A percentile compares a stretch with the other conserved stretches of the same genome.
phyloP scores from a whole-genome alignment of 2,329 filamentous ascomycete genomes.

The Venturia pyrina region DNA sequence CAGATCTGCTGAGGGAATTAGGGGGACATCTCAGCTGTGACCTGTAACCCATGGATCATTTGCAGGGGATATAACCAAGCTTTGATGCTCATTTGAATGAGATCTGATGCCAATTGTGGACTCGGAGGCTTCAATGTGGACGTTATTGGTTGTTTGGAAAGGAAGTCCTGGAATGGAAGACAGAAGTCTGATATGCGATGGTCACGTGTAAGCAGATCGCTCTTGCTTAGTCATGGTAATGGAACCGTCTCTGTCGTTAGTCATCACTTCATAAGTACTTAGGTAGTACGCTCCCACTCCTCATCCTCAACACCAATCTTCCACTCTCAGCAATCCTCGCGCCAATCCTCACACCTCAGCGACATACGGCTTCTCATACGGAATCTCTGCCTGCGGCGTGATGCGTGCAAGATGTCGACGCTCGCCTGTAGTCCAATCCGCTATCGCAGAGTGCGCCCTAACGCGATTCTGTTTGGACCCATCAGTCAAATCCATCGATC shows the following conservation, averaged over 20 bases:
- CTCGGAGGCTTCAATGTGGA: not conserved
- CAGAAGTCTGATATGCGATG: too few species aligned
- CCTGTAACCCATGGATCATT: too few species aligned
- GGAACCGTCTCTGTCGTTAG: too few species aligned
- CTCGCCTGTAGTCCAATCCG: conserved; percentile 73
- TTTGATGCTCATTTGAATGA: not conserved
- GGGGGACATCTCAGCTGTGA: not conserved
- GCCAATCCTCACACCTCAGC: not conserved
- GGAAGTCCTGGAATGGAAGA: not conserved
- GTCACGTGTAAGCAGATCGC: too few species aligned
- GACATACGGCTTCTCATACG: conserved; percentile 50
- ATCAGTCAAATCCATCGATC: not conserved
- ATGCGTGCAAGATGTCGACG: conserved; percentile 71
- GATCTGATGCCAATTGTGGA: not conserved
- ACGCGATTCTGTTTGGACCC: conserved; percentile 49
- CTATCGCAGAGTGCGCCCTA: conserved; percentile 65
- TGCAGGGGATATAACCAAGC: too few species aligned
- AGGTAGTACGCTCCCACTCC: not conserved
- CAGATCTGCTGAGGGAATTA: not conserved
- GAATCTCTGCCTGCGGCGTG: conserved; percentile 71
- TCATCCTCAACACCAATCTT: not conserved
- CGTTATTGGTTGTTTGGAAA: not conserved
- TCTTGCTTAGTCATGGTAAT: too few species aligned
- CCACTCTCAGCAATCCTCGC: not conserved
- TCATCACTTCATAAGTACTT: too few species aligned